Percentiles rank a stretch among this genome's conserved stretches.
phyloP scores from a whole-genome alignment of 148 eudicot genomes.

The Bassia scoparia region DNA sequence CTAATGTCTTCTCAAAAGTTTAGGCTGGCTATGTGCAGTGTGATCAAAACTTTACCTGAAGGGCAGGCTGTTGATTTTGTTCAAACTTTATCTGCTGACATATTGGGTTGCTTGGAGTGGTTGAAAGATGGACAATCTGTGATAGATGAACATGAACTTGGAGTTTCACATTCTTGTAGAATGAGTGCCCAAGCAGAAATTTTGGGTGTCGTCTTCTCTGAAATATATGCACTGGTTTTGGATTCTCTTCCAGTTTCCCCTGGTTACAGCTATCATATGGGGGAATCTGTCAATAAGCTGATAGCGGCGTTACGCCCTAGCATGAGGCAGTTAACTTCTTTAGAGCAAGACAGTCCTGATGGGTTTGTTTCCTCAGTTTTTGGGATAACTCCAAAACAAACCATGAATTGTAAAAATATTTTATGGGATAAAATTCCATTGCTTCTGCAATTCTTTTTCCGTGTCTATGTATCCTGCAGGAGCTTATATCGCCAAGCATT shows the following conservation, averaged over 20 bases:
- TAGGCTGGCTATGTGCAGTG: constrained; percentile 57
- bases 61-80: constrained; percentile 77
- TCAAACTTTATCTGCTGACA: constrained; percentile 55
- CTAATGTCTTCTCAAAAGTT: constrained; percentile 60
- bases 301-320: constrained; percentile 43
- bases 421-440: constrained; percentile 30
- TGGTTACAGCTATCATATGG: constrained; percentile 70
- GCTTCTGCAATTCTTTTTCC: constrained; percentile 66
- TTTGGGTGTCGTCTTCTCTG: constrained; percentile 65
- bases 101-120: constrained; percentile 78
- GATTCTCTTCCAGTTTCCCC: constrained; percentile 67
- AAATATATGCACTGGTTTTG: constrained; percentile 56
- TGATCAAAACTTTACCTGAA: constrained; percentile 74
- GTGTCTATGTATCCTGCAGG: constrained; percentile 59
- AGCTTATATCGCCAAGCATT: constrained; percentile 66
- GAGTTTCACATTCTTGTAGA: constrained; percentile 25
- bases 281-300: constrained; percentile 53
- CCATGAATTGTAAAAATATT: constrained; percentile 21
- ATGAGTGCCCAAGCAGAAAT: constrained; percentile 47
- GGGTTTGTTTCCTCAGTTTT: constrained; percentile 36
- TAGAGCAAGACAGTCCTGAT: constrained; percentile 30
- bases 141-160: constrained; percentile 23
- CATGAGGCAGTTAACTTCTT: constrained; percentile 46
- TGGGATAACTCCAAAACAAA: constrained; percentile 32
- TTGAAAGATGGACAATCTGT: constrained; percentile 37